Evolutionary conservation across 192 early-diverging fungal genomes (phyloP).

Genomic region (Phlyctochytrium arcticum): DNA sequence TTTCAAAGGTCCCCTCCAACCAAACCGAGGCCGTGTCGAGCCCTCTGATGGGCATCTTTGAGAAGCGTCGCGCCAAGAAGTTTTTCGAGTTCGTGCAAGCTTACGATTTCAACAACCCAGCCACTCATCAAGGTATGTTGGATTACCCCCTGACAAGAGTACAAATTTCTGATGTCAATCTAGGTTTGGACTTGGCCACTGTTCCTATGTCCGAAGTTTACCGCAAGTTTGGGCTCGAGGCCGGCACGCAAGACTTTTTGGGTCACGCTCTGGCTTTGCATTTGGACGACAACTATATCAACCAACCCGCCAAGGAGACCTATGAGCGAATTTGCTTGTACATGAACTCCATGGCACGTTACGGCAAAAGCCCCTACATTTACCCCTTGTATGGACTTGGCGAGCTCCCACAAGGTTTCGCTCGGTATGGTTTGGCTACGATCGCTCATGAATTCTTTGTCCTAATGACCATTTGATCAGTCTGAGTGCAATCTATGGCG

Average conservation of each 20-base stretch:
- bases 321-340: constrained; percentile 91
- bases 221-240: constrained; percentile 84
- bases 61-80: constrained; percentile 87
- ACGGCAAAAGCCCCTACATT: constrained; percentile 96
- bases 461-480: constrained; percentile 37
- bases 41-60: constrained; percentile 88
- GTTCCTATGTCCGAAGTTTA: constrained; percentile 82
- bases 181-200: constrained; percentile 72
- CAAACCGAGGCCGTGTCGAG: constrained; percentile 79
- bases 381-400: constrained; percentile 98
- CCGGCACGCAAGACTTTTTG: constrained; percentile 95
- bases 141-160: not conserved
- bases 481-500: constrained; percentile 95
- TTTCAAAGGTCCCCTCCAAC: constrained; percentile 93
- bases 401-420: constrained; percentile 97
- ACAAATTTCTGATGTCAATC: not conserved
- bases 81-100: constrained; percentile 96
- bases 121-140: constrained; percentile 68
- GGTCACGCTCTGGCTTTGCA: constrained; percentile 97
- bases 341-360: constrained; percentile 83
- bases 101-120: constrained; percentile 77
- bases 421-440: constrained; percentile 49
- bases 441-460: not conserved
- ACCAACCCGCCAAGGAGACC: constrained; percentile 72
- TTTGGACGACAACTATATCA: constrained; percentile 76